Evolutionary conservation across 73 alveolate genomes (phyloP), one percentile per base, ranked within the genome.

Genomic region (Paramecium caudatum): DNA sequence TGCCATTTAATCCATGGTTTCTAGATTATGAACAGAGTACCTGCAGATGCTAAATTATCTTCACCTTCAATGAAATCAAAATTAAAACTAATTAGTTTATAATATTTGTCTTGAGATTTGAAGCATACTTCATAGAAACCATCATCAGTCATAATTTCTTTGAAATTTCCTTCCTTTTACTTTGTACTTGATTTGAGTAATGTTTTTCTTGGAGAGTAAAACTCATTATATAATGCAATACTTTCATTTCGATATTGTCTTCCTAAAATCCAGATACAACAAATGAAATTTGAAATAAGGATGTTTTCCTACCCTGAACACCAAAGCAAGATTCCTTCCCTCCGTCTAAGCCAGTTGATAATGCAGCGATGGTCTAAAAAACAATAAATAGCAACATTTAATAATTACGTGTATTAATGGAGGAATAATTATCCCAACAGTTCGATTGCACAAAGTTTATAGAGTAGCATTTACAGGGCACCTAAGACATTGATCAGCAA

Each of bases 1-100:
- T 15, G 88, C 88, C 88, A 74, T 74, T 41, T 74, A 41, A 45
- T 74, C 88, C 88, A 74, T 74, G 13, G 88, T 74, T 74, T 74
- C 83, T 65, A 65, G 12, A 2, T 4, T 8, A 4, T 12, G 12
- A 3, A 13, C 8, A 1, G 17, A n/a, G 6, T 65, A 65, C 83
- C 88, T 3, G 88, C 88, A 5, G 43, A 74, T 16, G 88, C 88
- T 5, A 74, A 43, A 37, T 74, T 68, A 21, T 74, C 32, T 17
- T 74, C 88, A n/a, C n/a, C n/a, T 21, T 74, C 88, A 10, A 74
- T 34, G 32, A 74, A 74, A 21, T 74, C 88, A 74, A 74, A 74
- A 15, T 74, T 39, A 74, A 74, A 74, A 74, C 88, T 74, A 43
- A 74, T 74, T 41, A 74, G 43, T 74, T 74, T 74, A 74, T 74